Conservation (phyloP, 176 grass and related monocot species). For the Paspalum vaginatum region DNA sequence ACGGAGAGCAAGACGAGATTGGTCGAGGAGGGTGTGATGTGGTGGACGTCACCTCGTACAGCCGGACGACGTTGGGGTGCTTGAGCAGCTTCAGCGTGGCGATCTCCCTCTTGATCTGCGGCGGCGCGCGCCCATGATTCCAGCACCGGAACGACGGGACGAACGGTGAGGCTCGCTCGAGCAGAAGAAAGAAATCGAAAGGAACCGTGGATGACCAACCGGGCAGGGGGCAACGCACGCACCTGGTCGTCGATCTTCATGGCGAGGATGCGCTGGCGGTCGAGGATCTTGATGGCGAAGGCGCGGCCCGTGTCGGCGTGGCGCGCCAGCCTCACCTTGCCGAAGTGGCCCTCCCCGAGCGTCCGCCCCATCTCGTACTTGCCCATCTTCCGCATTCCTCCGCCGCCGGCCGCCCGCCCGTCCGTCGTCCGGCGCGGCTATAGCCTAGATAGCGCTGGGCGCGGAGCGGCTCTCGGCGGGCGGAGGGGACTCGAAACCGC, state of each 20-base stretch:
- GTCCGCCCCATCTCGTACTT: slow-evolving; percentile 88
- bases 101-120: slow-evolving; percentile 83
- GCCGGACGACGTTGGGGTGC: slow-evolving; percentile 79
- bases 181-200: neutral
- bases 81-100: slow-evolving; percentile 78
- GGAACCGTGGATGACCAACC: neutral
- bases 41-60: slow-evolving; percentile 66
- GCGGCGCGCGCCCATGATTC: neutral
- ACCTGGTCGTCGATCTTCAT: slow-evolving; percentile 89
- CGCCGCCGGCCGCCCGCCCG: neutral
- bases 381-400: slow-evolving; percentile 63
- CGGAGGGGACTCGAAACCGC: neutral
- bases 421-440: neutral
- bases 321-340: slow-evolving; percentile 75
- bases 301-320: slow-evolving; percentile 55
- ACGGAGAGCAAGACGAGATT: no score
- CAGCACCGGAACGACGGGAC: no score
- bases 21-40: no score
- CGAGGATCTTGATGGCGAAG: slow-evolving; percentile 98
- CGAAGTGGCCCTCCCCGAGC: slow-evolving; percentile 86
- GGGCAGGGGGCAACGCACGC: neutral
- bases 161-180: neutral
- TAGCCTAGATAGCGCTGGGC: neutral
- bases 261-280: slow-evolving; percentile 74
- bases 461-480: neutral